Evolutionary conservation across 2,329 filamentous ascomycete species (phyloP), one percentile per base, ranked within the genome.

Genomic region (Cytospora leucostoma): DNA sequence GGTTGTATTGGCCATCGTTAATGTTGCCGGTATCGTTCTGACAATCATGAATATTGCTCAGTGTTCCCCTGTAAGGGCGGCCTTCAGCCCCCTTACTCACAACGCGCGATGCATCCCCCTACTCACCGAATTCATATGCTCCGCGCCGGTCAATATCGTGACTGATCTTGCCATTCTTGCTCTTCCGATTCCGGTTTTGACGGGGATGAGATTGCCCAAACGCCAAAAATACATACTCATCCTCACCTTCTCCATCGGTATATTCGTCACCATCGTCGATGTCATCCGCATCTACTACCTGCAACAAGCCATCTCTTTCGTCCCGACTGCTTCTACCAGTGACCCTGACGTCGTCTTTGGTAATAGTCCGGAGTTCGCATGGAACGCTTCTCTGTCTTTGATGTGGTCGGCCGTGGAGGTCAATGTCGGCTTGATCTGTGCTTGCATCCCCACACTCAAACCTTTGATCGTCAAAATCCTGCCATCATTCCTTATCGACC

Each of bases 371-470:
- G 79, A 86, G 63, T 87, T 87, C 69, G 77, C 83, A 61, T 91
- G 86, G 88, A 93, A 94, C 71, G 91, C 91, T 0, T 92, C 91
- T 0, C 78, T 93, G 6, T 91, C 92, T 0, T 89, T 96, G 72
- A 94, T 97, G 91, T 98, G 93, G 94, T 94, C 91, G 17, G 90
- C 89, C 13, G 87, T 97, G 60, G 93, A 97, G 74, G 92, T 97
- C 71, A 95, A 96, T 68, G 81, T 96, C 1, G 93, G 92, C 19
- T 93, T 97, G 69, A 89, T 93, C 67, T 96, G 92, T 72, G 93
- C 90, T 50, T 97, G 93, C 70, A 90, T 97, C n/a, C 94, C 94
- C 10, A 94, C 90, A 0, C 78, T 97, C 66, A 97, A 97, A 73
- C 93, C 94, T 1, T 79, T 98, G 7, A 87, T 94, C 61, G 85